Evolutionary conservation across 2,329 filamentous ascomycete species (phyloP).

Genomic region (Colletotrichum trifolii): DNA sequence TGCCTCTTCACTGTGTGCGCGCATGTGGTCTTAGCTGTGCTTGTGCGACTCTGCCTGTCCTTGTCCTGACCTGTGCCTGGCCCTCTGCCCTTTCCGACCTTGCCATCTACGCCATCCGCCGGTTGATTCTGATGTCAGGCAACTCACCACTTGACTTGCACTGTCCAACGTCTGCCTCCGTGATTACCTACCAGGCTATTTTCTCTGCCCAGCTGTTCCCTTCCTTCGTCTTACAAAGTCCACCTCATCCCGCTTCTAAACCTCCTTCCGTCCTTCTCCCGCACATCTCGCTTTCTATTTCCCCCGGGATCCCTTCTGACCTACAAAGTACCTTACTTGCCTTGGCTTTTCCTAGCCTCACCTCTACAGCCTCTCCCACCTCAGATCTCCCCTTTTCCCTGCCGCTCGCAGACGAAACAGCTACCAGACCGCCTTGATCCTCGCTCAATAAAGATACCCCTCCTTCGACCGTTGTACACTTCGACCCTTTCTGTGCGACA

Average conservation of each 20-base stretch:
- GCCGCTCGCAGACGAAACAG: conserved; percentile 31
- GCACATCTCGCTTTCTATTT: no score
- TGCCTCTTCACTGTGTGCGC: conserved; percentile 20
- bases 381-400: conserved; percentile 30
- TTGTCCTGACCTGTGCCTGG: conserved; percentile 21
- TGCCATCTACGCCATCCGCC: conserved; percentile 21
- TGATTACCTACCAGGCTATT: neutral
- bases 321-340: neutral
- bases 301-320: no score
- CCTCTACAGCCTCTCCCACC: conserved; percentile 13
- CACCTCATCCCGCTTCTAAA: conserved; percentile 33
- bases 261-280: conserved; percentile 10
- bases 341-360: conserved; percentile 16
- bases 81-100: conserved; percentile 28
- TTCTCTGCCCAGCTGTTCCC: neutral
- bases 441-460: conserved; percentile 19
- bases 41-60: conserved; percentile 6
- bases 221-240: conserved; percentile 28
- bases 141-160: conserved; percentile 16
- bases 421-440: conserved; percentile 16
- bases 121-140: conserved; percentile 30
- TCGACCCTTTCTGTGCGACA: conserved; percentile 2
- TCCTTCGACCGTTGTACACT: neutral
- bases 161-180: conserved; percentile 14
- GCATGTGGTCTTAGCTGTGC: conserved; percentile 18